Evolutionary conservation across 805 yeast genomes (phyloP), one percentile per base, ranked within the genome.

Genomic region (Soucietia sequanensis): DNA sequence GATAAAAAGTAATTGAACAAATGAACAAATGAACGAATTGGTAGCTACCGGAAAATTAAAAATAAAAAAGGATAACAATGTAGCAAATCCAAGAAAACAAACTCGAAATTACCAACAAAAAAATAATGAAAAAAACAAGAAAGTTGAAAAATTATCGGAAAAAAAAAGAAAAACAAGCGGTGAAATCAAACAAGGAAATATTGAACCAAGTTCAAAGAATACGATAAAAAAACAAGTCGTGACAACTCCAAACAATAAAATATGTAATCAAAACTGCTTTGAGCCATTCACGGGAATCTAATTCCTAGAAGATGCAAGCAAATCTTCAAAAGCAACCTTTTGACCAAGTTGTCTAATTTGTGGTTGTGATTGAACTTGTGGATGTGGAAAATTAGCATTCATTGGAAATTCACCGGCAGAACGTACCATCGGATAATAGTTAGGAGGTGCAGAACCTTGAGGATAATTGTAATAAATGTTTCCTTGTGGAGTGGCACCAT

Each of bases 321-420:
- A 58, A 19, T 68, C 71, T 43, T 62, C 61, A 33, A 68, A 68
- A 16, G 65, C 53, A 35, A 68, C 67, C 48, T 57, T 60, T 34
- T 65, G 70, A 11, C 68, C 71, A 17, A 46, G 50, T 14, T 27
- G 41, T 20, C 17, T 31, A 6, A 21, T 25, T 3, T 24, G 30
- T 13, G 31, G 34, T 19, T 28, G 40, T 11, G 7, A 31, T 10
- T 18, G 23, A 21, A 21, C 8, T 21, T 21, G 22, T 40, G 33
- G 15, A 19, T 27, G 8, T 44, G 50, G 34, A n/a, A n/a, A n/a
- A n/a, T n/a, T 32, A 39, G 38, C 15, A 34, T 28, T 24, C 22
- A n/a, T 40, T 42, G 33, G 34, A 34, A 30, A 20, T 34, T 24
- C 13, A 18, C 17, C 13, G 13, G 31, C 14, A 16, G 27, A 12